A percentile compares a stretch with the other conserved stretches of the same genome.
Conservation (phyloP, 306 rosid genomes). For the Vachellia collinsii region DNA sequence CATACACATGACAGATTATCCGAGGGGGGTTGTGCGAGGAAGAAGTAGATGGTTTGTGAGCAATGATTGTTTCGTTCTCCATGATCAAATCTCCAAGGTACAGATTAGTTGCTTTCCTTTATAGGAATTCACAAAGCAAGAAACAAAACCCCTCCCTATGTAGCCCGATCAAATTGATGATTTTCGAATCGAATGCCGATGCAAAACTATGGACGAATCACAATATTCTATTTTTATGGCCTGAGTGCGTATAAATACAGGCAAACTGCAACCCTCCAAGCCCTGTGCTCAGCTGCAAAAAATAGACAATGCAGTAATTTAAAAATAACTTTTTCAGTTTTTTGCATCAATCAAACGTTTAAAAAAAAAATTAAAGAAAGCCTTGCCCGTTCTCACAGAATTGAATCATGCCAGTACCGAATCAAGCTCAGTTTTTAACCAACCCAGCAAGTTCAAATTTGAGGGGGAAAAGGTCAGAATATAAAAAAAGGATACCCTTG, state of each 20-base stretch:
- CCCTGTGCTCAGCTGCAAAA: background rate
- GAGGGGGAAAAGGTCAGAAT: background rate
- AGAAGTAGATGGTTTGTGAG: conserved; percentile 56
- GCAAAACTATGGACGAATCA: background rate
- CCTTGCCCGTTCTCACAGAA: background rate
- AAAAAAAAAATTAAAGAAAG: background rate
- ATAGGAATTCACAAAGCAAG: background rate
- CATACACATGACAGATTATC: conserved; percentile 83
- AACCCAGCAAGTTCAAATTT: background rate
- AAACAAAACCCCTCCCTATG: background rate
- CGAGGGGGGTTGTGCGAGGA: conserved; percentile 58
- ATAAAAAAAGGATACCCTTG: background rate
- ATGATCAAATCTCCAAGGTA: conserved; percentile 37
- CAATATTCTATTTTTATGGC: background rate
- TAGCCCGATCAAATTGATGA: background rate
- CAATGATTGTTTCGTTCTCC: conserved; percentile 58
- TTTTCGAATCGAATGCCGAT: background rate
- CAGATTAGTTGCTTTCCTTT: conserved; percentile 19
- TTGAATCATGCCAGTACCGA: background rate
- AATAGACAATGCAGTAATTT: background rate
- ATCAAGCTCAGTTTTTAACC: background rate
- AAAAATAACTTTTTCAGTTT: background rate
- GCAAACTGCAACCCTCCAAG: background rate
- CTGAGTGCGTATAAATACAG: background rate
- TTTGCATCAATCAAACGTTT: background rate